A percentile compares a stretch with the other conserved stretches of the same genome.
Evolutionary conservation across 2,329 filamentous ascomycete species (phyloP).

Genomic region (Pezicula neosporulosa): DNA sequence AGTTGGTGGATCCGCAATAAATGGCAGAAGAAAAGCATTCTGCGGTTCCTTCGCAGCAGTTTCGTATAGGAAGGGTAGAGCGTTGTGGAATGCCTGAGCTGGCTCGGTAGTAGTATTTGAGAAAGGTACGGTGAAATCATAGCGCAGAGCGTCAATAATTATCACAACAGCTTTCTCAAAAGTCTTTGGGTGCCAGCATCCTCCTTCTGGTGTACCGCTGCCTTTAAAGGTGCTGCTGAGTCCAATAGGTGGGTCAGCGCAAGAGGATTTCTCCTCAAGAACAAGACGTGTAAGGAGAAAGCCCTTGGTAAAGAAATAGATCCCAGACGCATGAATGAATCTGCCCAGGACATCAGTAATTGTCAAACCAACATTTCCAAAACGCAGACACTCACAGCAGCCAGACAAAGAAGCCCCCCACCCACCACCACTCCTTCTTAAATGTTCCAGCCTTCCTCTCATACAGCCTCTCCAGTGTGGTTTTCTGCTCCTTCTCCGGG

Average conservation of each 20-base stretch:
- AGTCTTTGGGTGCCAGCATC: slow-evolving; percentile 94
- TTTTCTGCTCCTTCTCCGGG: slow-evolving; percentile 16
- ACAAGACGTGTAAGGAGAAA: slow-evolving; percentile 88
- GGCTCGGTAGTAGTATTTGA: slow-evolving; percentile 41
- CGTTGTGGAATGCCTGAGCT: slow-evolving; percentile 72
- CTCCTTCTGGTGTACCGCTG: slow-evolving; percentile 48
- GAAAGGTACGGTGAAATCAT: slow-evolving; percentile 92
- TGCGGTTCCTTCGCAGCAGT: slow-evolving; percentile 69
- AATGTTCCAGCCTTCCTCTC: slow-evolving; percentile 23
- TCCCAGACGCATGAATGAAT: slow-evolving; percentile 70
- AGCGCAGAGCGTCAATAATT: slow-evolving; percentile 88
- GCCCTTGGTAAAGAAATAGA: slow-evolving; percentile 90
- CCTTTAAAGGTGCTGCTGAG: slow-evolving; percentile 20
- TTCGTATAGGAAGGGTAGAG: slow-evolving; percentile 83
- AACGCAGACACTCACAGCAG: slow-evolving; percentile 24
- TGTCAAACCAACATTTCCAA: background rate
- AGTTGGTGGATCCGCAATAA: slow-evolving; percentile 95
- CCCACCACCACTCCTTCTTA: slow-evolving; percentile 26
- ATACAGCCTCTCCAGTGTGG: slow-evolving; percentile 20
- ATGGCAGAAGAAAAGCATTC: slow-evolving; percentile 86
- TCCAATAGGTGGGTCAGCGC: slow-evolving; percentile 64
- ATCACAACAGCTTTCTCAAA: slow-evolving; percentile 91
- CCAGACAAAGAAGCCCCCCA: slow-evolving; percentile 26
- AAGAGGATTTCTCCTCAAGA: slow-evolving; percentile 72
- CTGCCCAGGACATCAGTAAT: slow-evolving; percentile 11